phyloP scores from a whole-genome alignment of 495 filamentous ascomycete species.

The Neurospora africana region DNA sequence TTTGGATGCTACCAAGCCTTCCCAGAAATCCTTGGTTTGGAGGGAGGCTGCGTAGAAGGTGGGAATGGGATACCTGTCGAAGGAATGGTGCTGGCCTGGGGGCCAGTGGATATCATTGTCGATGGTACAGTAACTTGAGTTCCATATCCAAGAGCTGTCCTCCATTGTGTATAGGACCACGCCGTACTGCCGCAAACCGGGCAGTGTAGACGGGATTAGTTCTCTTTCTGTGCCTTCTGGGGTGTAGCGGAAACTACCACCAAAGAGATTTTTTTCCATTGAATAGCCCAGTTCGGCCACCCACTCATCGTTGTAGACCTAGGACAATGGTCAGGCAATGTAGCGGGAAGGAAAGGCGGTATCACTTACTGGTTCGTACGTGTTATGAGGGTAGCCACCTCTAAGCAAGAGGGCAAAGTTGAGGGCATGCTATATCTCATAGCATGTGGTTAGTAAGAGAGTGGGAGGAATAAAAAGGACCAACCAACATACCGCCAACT shows the following conservation, averaged over 20 bases:
- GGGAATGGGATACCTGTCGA: not conserved
- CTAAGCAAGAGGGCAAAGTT: not conserved
- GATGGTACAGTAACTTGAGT: not conserved
- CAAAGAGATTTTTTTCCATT: not conserved
- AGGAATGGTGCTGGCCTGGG: not conserved
- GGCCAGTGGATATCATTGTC: not conserved
- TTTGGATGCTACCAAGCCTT: not conserved
- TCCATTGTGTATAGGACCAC: not conserved
- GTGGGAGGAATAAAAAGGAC: not conserved
- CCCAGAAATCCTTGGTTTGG: not conserved
- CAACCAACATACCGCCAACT: not conserved
- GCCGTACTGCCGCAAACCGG: not conserved
- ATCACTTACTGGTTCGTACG: not conserved
- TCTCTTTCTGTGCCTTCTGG: not conserved
- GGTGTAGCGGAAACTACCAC: not conserved
- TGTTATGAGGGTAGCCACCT: not conserved
- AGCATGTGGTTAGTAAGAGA: not conserved
- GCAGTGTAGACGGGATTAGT: not conserved
- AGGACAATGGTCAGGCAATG: not conserved
- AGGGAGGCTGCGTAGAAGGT: not conserved
- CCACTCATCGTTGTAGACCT: not conserved
- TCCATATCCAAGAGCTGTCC: not conserved
- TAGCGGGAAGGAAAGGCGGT: not conserved
- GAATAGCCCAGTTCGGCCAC: not conserved
- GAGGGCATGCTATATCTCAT: not conserved